Evolutionary conservation across 2,329 filamentous ascomycete genomes (phyloP).

Genomic region (Aspergillus viridinutans): DNA sequence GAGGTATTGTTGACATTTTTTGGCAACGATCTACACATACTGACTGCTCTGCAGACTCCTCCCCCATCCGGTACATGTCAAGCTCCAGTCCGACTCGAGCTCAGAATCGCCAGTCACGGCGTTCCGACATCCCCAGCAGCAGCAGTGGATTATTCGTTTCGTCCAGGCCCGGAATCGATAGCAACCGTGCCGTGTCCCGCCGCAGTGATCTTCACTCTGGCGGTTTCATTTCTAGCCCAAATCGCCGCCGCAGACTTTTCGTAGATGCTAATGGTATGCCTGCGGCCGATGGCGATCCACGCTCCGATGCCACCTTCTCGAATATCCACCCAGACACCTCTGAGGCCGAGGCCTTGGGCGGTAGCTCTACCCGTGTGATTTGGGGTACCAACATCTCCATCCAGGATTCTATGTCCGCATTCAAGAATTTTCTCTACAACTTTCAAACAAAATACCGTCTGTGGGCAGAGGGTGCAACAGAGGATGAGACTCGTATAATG

Average conservation of each 20-base stretch:
- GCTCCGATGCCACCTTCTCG: conserved; percentile 62
- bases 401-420: conserved; percentile 76
- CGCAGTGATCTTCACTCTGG: conserved; percentile 88
- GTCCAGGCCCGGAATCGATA: conserved; percentile 48
- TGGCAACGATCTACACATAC: background rate
- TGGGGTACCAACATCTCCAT: conserved; percentile 98
- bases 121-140: conserved; percentile 73
- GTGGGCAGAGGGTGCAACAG: conserved; percentile 79
- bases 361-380: conserved; percentile 74
- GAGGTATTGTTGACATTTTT: conserved; percentile 32
- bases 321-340: conserved; percentile 78
- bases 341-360: conserved; percentile 83
- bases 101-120: conserved; percentile 50
- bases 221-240: conserved; percentile 52
- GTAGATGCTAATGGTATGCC: conserved; percentile 62
- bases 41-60: conserved; percentile 63
- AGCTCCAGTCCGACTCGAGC: conserved; percentile 78
- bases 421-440: conserved; percentile 89
- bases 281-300: conserved; percentile 45
- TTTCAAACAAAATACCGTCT: conserved; percentile 92
- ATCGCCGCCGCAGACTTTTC: conserved; percentile 56
- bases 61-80: conserved; percentile 83
- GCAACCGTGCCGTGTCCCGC: conserved; percentile 54
- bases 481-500: conserved; percentile 65
- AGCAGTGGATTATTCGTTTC: conserved; percentile 84